Percentiles rank a stretch among this genome's conserved stretches.
Evolutionary conservation across 371 early-diverging fungal genomes (phyloP).

Genomic region (Zancudomyces culisetae): DNA sequence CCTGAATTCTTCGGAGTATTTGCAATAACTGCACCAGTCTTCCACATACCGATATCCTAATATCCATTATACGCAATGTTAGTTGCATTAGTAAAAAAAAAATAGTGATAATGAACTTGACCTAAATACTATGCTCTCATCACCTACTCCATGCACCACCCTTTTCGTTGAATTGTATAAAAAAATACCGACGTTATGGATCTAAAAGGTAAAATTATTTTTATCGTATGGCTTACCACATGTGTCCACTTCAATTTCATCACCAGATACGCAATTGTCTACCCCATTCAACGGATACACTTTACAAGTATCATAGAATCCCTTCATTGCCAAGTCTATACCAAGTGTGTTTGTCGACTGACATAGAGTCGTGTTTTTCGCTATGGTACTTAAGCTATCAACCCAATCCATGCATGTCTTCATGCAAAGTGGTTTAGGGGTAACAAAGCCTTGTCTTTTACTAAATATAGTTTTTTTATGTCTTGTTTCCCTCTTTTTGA

Average conservation of each 20-base stretch:
- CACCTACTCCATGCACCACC: no score
- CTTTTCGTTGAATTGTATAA: no score
- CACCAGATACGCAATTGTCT: constrained; percentile 15
- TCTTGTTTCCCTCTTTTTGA: background rate
- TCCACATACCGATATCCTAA: constrained; percentile 20
- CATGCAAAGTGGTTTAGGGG: constrained; percentile 17
- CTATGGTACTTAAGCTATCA: constrained; percentile 13
- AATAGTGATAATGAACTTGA: no score
- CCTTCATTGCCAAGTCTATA: constrained; percentile 11
- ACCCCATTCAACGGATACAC: constrained; percentile 8
- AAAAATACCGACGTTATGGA: no score
- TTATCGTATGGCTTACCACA: constrained; percentile 25
- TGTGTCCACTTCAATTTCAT: constrained; percentile 18
- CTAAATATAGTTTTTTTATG: no score
- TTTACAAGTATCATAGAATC: constrained; percentile 15
- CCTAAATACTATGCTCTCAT: no score
- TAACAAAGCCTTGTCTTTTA: no score
- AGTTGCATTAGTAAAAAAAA: no score
- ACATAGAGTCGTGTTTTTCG: constrained; percentile 17
- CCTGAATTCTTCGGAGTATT: constrained; percentile 3
- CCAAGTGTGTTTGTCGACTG: constrained; percentile 9
- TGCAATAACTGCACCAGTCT: constrained; percentile 24
- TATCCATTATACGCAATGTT: no score
- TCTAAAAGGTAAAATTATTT: no score
- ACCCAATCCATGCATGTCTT: constrained; percentile 18